Conservation (phyloP, 1,284 basidiomycete species). For the Sanghuangporus baumii region DNA sequence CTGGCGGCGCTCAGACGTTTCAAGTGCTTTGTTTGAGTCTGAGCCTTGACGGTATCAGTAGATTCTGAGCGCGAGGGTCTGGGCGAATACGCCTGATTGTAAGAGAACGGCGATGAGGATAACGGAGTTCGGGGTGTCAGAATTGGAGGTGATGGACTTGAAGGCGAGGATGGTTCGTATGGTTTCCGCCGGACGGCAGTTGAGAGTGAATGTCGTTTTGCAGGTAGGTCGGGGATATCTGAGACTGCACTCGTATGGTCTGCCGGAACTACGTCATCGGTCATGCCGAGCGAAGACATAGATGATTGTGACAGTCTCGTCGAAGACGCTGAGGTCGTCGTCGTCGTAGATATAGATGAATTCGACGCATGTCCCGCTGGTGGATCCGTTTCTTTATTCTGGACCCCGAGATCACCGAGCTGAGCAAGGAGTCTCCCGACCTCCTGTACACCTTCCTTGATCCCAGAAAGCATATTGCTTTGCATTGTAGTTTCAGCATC, state of each 20-base stretch:
- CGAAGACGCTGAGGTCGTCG: slow-evolving; percentile 23
- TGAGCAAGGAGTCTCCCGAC: slow-evolving; percentile 48
- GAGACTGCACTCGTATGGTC: neutral
- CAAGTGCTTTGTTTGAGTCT: slow-evolving; percentile 1
- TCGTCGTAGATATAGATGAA: slow-evolving; percentile 28
- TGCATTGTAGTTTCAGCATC: slow-evolving; percentile 4
- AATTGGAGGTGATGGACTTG: slow-evolving; percentile 2
- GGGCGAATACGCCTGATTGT: neutral
- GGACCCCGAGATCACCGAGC: slow-evolving; percentile 27
- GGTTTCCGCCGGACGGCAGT: slow-evolving; percentile 5
- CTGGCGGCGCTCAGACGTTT: slow-evolving; percentile 10
- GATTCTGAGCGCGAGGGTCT: neutral
- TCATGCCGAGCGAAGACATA: slow-evolving; percentile 21
- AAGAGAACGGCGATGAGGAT: neutral
- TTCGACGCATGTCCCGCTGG: slow-evolving; percentile 20
- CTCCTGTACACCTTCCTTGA: slow-evolving; percentile 61
- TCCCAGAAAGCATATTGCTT: slow-evolving; percentile 45
- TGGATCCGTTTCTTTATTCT: slow-evolving; percentile 19
- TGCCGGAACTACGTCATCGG: neutral
- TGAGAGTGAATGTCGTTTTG: slow-evolving; percentile 5
- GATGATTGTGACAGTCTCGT: slow-evolving; percentile 38
- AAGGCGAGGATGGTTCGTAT: slow-evolving; percentile 12
- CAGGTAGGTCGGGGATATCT: neutral
- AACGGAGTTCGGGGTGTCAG: slow-evolving; percentile 5
- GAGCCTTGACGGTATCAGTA: neutral